Evolutionary conservation across 257 asterid species (phyloP).

Genomic region (Gentiana macrophylla): DNA sequence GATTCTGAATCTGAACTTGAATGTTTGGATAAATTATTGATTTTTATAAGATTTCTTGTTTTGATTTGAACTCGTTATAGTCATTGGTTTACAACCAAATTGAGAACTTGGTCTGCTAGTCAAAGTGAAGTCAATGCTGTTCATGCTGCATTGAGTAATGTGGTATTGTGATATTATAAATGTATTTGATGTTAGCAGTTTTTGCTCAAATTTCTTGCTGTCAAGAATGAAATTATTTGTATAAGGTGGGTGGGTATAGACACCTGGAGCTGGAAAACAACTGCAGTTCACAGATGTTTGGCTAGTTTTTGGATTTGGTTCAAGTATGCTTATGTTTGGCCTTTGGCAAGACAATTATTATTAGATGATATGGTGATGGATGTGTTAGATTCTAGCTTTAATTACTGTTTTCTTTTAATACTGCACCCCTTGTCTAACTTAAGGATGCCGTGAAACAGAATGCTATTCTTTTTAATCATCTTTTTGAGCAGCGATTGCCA

Average conservation of each 20-base stretch:
- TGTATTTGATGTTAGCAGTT: background rate
- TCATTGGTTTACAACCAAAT: background rate
- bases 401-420: no score
- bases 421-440: no score
- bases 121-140: conserved; percentile 17
- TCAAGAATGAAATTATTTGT: background rate
- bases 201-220: conserved; percentile 6
- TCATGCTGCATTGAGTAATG: background rate
- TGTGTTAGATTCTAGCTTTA: no score
- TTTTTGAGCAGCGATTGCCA: no score
- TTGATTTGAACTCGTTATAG: background rate
- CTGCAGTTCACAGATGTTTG: background rate
- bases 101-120: no score
- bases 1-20: conserved; percentile 7
- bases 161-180: background rate
- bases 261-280: background rate
- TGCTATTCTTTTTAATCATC: no score
- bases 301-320: background rate
- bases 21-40: background rate
- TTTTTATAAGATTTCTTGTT: background rate
- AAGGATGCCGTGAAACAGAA: no score
- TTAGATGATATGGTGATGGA: no score
- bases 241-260: background rate
- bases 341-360: no score
- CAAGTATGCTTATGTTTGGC: background rate